A percentile compares a stretch with the other conserved stretches of the same genome.
These are phyloP conservation scores for Amorphotheca resinae DNA, from an alignment of 495 filamentous ascomycete species.

Conservation along the genomic window DNA sequence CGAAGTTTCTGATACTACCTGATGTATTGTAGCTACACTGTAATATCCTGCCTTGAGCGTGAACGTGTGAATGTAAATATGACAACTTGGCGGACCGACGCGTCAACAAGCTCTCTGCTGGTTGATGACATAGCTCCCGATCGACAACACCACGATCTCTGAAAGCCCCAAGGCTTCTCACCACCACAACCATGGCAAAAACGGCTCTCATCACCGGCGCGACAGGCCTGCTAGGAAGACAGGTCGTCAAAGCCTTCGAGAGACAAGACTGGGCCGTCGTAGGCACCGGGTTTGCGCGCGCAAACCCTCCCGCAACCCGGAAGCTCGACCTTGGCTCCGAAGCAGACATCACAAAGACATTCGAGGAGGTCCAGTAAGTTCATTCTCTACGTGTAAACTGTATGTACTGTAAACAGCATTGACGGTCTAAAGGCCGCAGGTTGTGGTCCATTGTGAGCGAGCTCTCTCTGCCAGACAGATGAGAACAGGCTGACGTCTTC, in stretches of 20 bases:
- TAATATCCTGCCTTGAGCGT: too few relatives aligned
- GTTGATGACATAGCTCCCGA: not conserved
- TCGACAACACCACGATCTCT: not conserved
- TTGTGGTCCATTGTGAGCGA: slow-evolving; percentile 68
- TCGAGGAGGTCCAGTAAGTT: slow-evolving; percentile 53
- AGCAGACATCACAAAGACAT: slow-evolving; percentile 44
- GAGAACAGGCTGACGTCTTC: not conserved
- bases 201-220: slow-evolving; percentile 75
- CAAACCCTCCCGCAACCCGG: slow-evolving; percentile 55
- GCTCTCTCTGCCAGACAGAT: not conserved
- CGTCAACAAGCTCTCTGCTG: not conserved
- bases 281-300: slow-evolving; percentile 66
- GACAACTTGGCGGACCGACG: not conserved
- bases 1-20: too few relatives aligned
- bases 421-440: slow-evolving; percentile 48
- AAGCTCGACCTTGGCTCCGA: slow-evolving; percentile 62
- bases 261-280: slow-evolving; percentile 57
- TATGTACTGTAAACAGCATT: slow-evolving; percentile 7
- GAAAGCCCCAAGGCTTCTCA: not conserved
- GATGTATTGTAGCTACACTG: too few relatives aligned
- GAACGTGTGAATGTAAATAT: too few relatives aligned
- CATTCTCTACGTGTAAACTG: not conserved
- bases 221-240: slow-evolving; percentile 70
- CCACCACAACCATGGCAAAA: slow-evolving; percentile 23
- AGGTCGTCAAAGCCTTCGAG: slow-evolving; percentile 66